A percentile compares a stretch with the other conserved stretches of the same genome.
phyloP scores from a whole-genome alignment of 1,284 basidiomycete genomes.

The Moesziomyces aphidis region DNA sequence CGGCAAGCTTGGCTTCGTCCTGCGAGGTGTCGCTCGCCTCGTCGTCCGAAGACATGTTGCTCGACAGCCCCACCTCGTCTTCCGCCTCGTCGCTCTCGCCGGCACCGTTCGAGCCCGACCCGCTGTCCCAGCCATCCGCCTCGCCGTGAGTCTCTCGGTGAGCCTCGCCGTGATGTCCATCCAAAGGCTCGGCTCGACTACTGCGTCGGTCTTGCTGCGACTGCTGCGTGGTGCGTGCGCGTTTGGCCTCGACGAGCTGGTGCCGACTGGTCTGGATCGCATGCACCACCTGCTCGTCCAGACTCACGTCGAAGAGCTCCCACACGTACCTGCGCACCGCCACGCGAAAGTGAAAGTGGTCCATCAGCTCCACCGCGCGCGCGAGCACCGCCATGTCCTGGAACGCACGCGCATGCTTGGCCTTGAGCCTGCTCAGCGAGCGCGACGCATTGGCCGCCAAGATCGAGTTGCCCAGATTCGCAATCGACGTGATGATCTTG shows the following conservation, averaged over 20 bases:
- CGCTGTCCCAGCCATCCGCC: not conserved
- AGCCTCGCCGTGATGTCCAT: no score
- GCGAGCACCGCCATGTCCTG: constrained; percentile 48
- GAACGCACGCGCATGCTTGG: constrained; percentile 52
- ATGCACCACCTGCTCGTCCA: constrained; percentile 43
- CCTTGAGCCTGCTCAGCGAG: constrained; percentile 71
- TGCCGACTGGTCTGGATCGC: constrained; percentile 27
- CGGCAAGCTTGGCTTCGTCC: constrained; percentile 16
- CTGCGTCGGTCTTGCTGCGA: not conserved
- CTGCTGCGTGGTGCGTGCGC: constrained; percentile 4
- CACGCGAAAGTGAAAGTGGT: constrained; percentile 76
- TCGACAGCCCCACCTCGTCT: constrained; percentile 32
- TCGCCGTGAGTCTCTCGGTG: constrained; percentile 10
- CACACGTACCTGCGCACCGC: constrained; percentile 91
- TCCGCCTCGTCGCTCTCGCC: constrained; percentile 15
- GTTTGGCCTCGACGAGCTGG: constrained; percentile 38
- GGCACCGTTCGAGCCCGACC: constrained; percentile 1
- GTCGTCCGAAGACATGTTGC: constrained; percentile 42
- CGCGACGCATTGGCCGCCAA: constrained; percentile 73
- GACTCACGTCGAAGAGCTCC: constrained; percentile 81
- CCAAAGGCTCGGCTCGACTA: not conserved
- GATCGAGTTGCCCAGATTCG: constrained; percentile 94
- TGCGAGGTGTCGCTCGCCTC: constrained; percentile 44
- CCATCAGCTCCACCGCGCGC: constrained; percentile 58
- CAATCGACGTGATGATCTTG: constrained; percentile 88